Conservation (phyloP, 2,329 filamentous ascomycete genomes). For the Dactylellina cionopaga region DNA sequence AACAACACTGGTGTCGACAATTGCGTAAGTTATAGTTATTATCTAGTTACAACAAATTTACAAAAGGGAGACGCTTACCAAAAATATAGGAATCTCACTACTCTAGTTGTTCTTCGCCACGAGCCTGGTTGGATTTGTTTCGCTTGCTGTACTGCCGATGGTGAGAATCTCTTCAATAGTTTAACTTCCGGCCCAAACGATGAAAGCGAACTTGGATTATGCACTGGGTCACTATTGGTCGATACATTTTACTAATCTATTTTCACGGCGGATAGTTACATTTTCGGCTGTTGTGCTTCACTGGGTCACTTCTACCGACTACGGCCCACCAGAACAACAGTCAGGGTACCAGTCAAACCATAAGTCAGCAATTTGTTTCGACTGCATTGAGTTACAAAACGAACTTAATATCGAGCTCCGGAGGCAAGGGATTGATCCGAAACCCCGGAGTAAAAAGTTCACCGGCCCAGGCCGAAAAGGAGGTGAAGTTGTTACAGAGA, state of each 20-base stretch:
- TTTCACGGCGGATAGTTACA: slow-evolving; percentile 68
- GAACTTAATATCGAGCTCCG: background rate
- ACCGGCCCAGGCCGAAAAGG: no score
- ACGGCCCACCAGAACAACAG: background rate
- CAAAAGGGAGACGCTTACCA: background rate
- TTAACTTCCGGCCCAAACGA: background rate
- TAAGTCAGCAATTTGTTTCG: no score
- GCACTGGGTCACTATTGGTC: no score
- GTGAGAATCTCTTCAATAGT: slow-evolving; percentile 61
- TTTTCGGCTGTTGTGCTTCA: slow-evolving; percentile 71
- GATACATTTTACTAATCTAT: no score
- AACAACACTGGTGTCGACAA: slow-evolving; percentile 69
- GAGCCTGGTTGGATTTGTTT: slow-evolving; percentile 74
- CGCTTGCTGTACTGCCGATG: slow-evolving; percentile 73
- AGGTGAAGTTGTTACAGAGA: no score
- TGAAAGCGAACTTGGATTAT: background rate
- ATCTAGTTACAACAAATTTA: no score
- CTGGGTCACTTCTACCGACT: slow-evolving; percentile 66
- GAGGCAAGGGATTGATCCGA: background rate
- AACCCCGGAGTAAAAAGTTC: no score
- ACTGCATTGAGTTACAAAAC: background rate
- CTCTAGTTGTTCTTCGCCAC: slow-evolving; percentile 67
- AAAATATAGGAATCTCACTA: slow-evolving; percentile 67
- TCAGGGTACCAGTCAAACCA: background rate
- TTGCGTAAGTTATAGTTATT: slow-evolving; percentile 63